Conservation (phyloP, 192 early-diverging fungal species). For the Linnemannia schmuckeri region DNA sequence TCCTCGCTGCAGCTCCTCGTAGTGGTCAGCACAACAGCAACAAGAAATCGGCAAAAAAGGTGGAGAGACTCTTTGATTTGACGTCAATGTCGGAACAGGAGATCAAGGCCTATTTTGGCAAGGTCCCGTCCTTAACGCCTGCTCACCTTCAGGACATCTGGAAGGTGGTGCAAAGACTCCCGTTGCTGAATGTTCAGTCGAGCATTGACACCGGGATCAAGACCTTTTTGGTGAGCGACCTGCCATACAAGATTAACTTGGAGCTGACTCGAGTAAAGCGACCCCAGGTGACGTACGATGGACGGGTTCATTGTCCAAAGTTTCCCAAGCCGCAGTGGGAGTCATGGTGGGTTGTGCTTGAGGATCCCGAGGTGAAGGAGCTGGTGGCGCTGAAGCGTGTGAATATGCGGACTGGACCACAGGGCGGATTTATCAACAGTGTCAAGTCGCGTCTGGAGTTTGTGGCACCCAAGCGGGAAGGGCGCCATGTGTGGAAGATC, state of each 20-base stretch:
- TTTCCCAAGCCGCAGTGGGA: conserved; percentile 96
- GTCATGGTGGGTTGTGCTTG: conserved; percentile 93
- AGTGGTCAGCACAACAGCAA: conserved; percentile 32
- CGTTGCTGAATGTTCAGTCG: conserved; percentile 59
- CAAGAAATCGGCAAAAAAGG: conserved; percentile 13
- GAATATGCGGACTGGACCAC: conserved; percentile 70
- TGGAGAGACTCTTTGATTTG: conserved; percentile 57
- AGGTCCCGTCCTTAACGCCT: conserved; percentile 13
- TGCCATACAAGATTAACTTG: conserved; percentile 37
- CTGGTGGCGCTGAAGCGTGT: conserved; percentile 87
- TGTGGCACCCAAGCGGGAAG: conserved; percentile 72
- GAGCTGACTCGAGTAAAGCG: conserved; percentile 24
- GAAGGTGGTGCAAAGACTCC: conserved; percentile 61
- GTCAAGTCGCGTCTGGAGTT: conserved; percentile 67
- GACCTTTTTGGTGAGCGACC: conserved; percentile 53
- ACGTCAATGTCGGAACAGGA: conserved; percentile 50
- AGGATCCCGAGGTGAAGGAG: conserved; percentile 71
- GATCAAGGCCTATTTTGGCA: conserved; percentile 37
- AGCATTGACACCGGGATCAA: conserved; percentile 63
- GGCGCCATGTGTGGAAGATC: conserved; percentile 69
- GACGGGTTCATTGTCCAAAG: conserved; percentile 81
- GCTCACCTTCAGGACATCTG: conserved; percentile 57
- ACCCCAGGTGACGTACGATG: conserved; percentile 47
- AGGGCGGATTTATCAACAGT: conserved; percentile 56
- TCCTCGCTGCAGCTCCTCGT: conserved; percentile 38